Conservation (phyloP, 2,329 filamentous ascomycete species). For the Kalaharituber pfeilii region DNA sequence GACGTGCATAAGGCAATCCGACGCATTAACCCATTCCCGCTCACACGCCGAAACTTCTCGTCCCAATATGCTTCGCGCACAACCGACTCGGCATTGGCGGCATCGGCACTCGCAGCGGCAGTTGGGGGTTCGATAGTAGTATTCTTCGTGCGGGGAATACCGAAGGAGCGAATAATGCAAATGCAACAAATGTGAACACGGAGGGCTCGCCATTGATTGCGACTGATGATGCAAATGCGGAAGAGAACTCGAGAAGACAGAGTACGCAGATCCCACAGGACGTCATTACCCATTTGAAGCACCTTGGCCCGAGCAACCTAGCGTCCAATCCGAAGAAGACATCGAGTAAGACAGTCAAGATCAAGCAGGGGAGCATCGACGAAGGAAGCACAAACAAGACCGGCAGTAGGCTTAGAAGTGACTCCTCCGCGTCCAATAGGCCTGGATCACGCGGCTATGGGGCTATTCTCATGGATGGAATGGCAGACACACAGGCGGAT, state of each 20-base stretch:
- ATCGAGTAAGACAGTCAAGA: slow-evolving; percentile 46
- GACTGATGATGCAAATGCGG: slow-evolving; percentile 26
- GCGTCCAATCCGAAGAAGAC: slow-evolving; percentile 47
- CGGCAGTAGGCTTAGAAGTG: background rate
- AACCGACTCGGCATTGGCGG: slow-evolving; percentile 29
- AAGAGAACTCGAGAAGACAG: slow-evolving; percentile 22
- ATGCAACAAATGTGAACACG: background rate
- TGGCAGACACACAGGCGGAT: background rate
- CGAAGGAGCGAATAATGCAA: slow-evolving; percentile 3
- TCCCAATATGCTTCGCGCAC: slow-evolving; percentile 23
- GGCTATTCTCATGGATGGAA: background rate
- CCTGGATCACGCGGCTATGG: background rate
- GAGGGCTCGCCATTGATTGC: background rate
- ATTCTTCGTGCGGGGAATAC: background rate
- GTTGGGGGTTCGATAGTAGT: background rate
- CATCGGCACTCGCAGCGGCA: slow-evolving; percentile 23
- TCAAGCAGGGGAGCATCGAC: slow-evolving; percentile 34
- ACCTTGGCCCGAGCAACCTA: slow-evolving; percentile 49
- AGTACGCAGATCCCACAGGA: slow-evolving; percentile 16
- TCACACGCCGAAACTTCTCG: slow-evolving; percentile 23
- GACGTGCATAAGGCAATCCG: slow-evolving; percentile 97
- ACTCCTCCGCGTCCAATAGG: background rate
- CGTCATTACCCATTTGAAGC: slow-evolving; percentile 27
- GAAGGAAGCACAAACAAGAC: background rate
- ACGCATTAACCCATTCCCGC: slow-evolving; percentile 55